Evolutionary conservation across 2,329 filamentous ascomycete genomes (phyloP).

Genomic region (Botrytis fabae): DNA sequence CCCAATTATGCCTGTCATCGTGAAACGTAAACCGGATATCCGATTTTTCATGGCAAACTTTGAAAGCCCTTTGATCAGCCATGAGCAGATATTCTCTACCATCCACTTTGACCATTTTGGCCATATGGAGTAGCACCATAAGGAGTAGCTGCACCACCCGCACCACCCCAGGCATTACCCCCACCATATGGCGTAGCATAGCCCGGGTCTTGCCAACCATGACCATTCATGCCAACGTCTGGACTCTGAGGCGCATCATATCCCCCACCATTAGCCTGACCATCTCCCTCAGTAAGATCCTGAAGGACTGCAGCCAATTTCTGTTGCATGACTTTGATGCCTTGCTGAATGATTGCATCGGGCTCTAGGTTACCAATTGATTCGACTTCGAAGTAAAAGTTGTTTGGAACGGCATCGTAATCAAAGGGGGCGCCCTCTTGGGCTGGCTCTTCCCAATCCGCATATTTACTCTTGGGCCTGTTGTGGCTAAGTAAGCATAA

Average conservation of each 20-base stretch:
- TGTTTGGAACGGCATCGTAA: constrained; percentile 79
- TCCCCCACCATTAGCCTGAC: constrained; percentile 50
- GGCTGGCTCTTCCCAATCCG: constrained; percentile 74
- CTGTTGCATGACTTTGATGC: constrained; percentile 83
- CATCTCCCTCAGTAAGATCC: constrained; percentile 58
- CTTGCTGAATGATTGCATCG: constrained; percentile 83
- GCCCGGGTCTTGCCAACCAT: constrained; percentile 60
- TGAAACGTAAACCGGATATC: background rate
- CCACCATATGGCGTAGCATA: constrained; percentile 70
- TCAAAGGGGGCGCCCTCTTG: constrained; percentile 86
- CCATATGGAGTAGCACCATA: constrained; percentile 64
- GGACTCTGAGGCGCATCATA: constrained; percentile 64
- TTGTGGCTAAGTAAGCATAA: constrained; percentile 25
- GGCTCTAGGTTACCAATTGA: constrained; percentile 84
- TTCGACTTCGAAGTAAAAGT: constrained; percentile 95
- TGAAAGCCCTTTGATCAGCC: background rate
- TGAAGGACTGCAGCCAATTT: constrained; percentile 83
- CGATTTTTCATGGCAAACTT: background rate
- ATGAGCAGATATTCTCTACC: constrained; percentile 22
- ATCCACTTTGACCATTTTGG: constrained; percentile 39
- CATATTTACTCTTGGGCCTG: constrained; percentile 81
- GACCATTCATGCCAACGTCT: constrained; percentile 55
- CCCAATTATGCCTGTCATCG: background rate
- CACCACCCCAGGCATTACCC: constrained; percentile 66
- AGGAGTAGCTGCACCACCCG: constrained; percentile 53